These are phyloP conservation scores for Moniliophthora roreri DNA, from an alignment of 1,284 basidiomycete genomes.

Conservation along the genomic window DNA sequence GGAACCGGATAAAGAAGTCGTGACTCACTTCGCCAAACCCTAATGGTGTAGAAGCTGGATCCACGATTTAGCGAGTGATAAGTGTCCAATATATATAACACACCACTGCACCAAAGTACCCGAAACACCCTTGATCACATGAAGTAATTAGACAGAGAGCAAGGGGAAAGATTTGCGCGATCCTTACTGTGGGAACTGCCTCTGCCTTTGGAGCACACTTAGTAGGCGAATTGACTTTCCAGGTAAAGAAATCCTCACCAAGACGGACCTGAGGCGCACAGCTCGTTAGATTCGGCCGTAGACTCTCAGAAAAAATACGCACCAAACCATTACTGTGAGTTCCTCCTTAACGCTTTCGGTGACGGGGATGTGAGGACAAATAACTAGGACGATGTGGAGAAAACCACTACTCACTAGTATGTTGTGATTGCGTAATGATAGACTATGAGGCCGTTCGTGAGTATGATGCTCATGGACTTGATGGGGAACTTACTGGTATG, in stretches of 20 bases:
- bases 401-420: conserved; percentile 34
- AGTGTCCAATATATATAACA: background rate
- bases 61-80: background rate
- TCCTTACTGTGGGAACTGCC: conserved; percentile 13
- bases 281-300: no score
- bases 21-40: conserved; percentile 14
- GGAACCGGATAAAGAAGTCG: background rate
- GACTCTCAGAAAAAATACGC: background rate
- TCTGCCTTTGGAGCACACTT: conserved; percentile 5
- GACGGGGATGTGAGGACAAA: background rate
- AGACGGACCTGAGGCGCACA: conserved; percentile 13
- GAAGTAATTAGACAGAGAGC: background rate
- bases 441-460: conserved; percentile 22
- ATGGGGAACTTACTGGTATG: conserved; percentile 28
- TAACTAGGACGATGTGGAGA: background rate
- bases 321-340: conserved; percentile 14
- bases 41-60: conserved; percentile 13
- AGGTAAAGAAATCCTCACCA: conserved; percentile 5
- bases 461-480: background rate
- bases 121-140: conserved; percentile 11
- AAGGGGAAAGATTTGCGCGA: background rate
- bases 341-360: conserved; percentile 6
- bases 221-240: background rate
- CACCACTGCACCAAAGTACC: conserved; percentile 16
- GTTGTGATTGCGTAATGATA: conserved; percentile 38